Evolutionary conservation across 2,329 filamentous ascomycete species (phyloP), one percentile per base, ranked within the genome.

Genomic region (Colletotrichum gloeosporioides): DNA sequence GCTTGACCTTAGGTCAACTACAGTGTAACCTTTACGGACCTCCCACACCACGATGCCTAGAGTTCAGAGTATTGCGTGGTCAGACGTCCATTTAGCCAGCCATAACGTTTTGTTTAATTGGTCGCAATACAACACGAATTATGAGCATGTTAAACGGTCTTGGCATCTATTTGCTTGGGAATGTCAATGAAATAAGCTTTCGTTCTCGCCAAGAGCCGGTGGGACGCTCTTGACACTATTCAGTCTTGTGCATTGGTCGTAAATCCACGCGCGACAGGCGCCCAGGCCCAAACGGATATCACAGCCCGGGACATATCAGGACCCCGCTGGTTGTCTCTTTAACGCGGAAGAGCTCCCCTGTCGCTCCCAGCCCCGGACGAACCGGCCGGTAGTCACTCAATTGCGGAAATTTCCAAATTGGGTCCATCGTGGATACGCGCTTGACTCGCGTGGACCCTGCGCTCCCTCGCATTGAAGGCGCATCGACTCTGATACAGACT

Each of bases 1-100:
- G 12, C 29, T 69, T 44, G 73, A 76, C 22, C 57, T 76, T 36
- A 55, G 73, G 29, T 76, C 73, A 16, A 76, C 73, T 4, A 73
- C 44, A 13, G 25, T 76, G n/a, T 73, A 73, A 32, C 39, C 16
- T 8, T 53, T 3, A n/a, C 49, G 8, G 18, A 16, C 34, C 55
- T 32, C 29, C 32, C 59, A 27, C 29, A n/a, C 59, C 18, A 62
- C 29, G 29, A 62, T 22, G 6, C 59, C 59, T 34, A 12, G 29
- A 62, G 7, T 62, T 32, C 6, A 32, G 29, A 34, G 59, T 32
- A 5, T 13, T 34, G 59, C 27, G 16, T 62, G 59, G 13, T 32
- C 13, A 22, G 59, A 62, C 59, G 31, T 29, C 29, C 5, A 34
- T 62, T 8, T n/a, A 34, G 31, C 15, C 59, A 62, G 44, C 12